Base-by-base conservation (phyloP, 2,329 filamentous ascomycete genomes). In the Venturia asperata region DNA sequence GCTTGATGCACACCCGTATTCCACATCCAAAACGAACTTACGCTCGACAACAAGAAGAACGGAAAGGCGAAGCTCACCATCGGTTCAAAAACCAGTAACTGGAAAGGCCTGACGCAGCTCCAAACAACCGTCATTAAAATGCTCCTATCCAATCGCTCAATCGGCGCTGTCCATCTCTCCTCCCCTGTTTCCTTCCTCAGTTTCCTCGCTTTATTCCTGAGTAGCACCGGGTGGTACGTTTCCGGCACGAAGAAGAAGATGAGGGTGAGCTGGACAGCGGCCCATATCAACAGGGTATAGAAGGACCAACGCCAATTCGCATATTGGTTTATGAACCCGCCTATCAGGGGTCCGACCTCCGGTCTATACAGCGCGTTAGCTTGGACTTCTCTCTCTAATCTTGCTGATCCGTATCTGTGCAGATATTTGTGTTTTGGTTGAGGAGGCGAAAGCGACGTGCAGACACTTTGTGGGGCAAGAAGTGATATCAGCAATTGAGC, bases 241-340 rank as follows among this genome's bases (percentile, higher is more conserved):
- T 97, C 92, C 5, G 92, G 92, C 2, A 96, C 91, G 55, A 92
- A 80, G 42, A 63, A 47, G 30, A 91, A 73, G 42, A 87, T 72
- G 66, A 85, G 77, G 13, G 81, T 72, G 62, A 91, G 80, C 70
- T 91, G 76, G 9, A 80, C 75, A n/a, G 81, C 84, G 1, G 86
- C 82, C 91, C 91, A 96, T 62, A 96, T 95, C 62, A 96, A 77
- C 66, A 96, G 79, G 4, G 92, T 82, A 72, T 92, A 96, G 75
- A 94, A 92, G 0, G 87, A 89, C 90, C 90, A 94, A 63, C 89
- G 80, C 83, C 91, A 96, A 65, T 80, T 78, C 3, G 82, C 82
- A 70, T 87, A 85, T 70, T 88, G 85, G 74, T 93, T 93, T 74
- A 96, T 91, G 74, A 95, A 92, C 9, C 91, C 91, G 10, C 90